phyloP scores from a whole-genome alignment of 2,329 filamentous ascomycete species.

The Sarocladium oryzae region DNA sequence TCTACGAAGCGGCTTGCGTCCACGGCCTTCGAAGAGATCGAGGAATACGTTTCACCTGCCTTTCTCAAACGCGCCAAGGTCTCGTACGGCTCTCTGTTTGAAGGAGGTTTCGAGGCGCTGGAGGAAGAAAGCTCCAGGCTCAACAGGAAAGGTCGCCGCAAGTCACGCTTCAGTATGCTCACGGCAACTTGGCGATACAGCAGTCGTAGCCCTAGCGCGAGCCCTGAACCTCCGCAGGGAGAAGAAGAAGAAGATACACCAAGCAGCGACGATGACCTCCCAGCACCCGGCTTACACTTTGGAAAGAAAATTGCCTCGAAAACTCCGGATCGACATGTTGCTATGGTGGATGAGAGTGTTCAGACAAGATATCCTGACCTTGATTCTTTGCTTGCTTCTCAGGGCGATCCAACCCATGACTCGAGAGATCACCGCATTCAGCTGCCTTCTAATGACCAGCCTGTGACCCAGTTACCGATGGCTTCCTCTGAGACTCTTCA shows the following conservation, averaged over 20 bases:
- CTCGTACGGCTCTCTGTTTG: slow-evolving; percentile 62
- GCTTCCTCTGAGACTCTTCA: neutral
- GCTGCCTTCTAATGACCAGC: too few relatives aligned
- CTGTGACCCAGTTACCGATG: too few relatives aligned
- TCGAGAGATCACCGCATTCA: too few relatives aligned
- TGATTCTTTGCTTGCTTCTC: too few relatives aligned
- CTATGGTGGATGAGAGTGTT: slow-evolving; percentile 10
- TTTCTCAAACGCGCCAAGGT: slow-evolving; percentile 67
- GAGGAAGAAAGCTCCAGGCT: slow-evolving; percentile 33
- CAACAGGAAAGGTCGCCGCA: slow-evolving; percentile 48
- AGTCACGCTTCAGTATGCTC: slow-evolving; percentile 58
- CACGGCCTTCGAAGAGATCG: slow-evolving; percentile 25
- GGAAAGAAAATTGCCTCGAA: neutral
- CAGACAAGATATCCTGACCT: neutral
- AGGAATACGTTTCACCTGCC: slow-evolving; percentile 69
- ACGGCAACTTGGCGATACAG: slow-evolving; percentile 68
- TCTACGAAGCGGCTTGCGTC: slow-evolving; percentile 29
- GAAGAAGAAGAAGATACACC: slow-evolving; percentile 11
- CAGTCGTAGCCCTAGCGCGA: slow-evolving; percentile 65
- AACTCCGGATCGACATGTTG: neutral
- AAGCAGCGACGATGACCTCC: slow-evolving; percentile 11
- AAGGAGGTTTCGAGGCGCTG: slow-evolving; percentile 61
- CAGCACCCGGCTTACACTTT: neutral
- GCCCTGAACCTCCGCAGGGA: slow-evolving; percentile 48
- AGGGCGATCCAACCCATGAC: too few relatives aligned